Evolutionary conservation across 306 rosid species (phyloP), one percentile per base, ranked within the genome.

Genomic region (Senna tora): DNA sequence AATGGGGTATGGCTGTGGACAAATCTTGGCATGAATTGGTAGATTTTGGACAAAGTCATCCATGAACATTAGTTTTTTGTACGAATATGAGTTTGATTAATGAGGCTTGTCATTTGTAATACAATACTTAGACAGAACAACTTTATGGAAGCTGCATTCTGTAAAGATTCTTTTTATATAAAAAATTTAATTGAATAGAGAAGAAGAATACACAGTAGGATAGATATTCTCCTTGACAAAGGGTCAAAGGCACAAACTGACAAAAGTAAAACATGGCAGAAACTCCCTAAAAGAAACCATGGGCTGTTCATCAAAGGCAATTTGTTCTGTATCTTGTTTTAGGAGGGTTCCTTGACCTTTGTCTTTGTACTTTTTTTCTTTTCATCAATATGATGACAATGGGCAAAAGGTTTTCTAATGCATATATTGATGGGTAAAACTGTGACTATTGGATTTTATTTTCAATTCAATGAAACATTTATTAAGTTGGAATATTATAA

Each of bases 181-280:
- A 32, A 41, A 34, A 70, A 42, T 21, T 47, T 36, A 5, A 20
- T 38, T 39, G 51, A 30, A 55, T 12, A 16, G 39, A 9, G 41
- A 65, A 61, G 51, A 58, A 9, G 36, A 30, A n/a, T 39, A 4
- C 54, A 30, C 25, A 54, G 41, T 21, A 36, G 33, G 50, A 42
- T 52, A 28, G 58, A 17, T 49, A 25, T 55, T 47, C 60, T 52
- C 4, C 51, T 53, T 72, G 50, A 47, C 22, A 55, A 54, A 5
- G 61, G 47, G 33, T 5, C 25, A 47, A 45, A 56, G 34, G 6
- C n/a, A n/a, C n/a, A n/a, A n/a, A n/a, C n/a, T n/a, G n/a, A 25
- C 30, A 25, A 25, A 25, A 25, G 30, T n/a, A 19, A 34, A 65
- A 11, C 30, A 39, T 21, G 46, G 19, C 52, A 50, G 53, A 8